Conservation (phyloP, 2,329 filamentous ascomycete species). For the Colletotrichum coccodes region DNA sequence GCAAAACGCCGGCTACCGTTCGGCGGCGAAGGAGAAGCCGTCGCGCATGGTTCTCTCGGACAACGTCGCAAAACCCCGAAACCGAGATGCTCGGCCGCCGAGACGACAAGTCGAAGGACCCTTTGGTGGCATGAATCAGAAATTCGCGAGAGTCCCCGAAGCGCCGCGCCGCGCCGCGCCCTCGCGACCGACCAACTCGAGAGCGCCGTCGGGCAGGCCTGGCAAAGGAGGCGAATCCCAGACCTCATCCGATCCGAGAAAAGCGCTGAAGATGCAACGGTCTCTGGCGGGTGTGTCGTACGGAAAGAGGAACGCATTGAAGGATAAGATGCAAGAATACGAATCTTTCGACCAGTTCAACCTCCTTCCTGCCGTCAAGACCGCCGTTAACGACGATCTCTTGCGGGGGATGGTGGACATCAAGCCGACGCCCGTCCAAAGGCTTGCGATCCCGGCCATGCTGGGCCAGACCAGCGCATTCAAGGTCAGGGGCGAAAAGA, state of each 20-base stretch:
- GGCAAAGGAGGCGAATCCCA: conserved; percentile 40
- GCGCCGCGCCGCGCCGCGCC: neutral
- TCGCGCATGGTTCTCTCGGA: conserved; percentile 70
- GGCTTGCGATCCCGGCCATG: conserved; percentile 85
- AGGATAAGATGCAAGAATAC: conserved; percentile 69
- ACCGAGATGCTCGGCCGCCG: conserved; percentile 47
- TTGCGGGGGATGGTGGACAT: conserved; percentile 80
- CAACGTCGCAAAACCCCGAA: conserved; percentile 54
- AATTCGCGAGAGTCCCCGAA: conserved; percentile 51
- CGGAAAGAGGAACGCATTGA: conserved; percentile 65
- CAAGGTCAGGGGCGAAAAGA: conserved; percentile 42
- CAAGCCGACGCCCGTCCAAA: conserved; percentile 88
- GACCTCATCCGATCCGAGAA: conserved; percentile 48
- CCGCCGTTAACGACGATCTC: conserved; percentile 77
- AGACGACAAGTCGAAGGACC: conserved; percentile 56
- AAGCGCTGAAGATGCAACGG: conserved; percentile 95
- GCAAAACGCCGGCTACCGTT: conserved; percentile 48
- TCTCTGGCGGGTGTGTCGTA: conserved; percentile 82
- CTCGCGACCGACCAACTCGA: conserved; percentile 34
- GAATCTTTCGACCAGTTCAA: conserved; percentile 86
- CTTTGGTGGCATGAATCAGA: conserved; percentile 67
- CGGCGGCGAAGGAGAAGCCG: conserved; percentile 49
- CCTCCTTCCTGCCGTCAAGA: conserved; percentile 76
- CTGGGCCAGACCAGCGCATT: conserved; percentile 65
- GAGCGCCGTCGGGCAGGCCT: conserved; percentile 40